Evolutionary conservation across 495 filamentous ascomycete species (phyloP).

Genomic region (Hyphodiscus hymeniophilus): DNA sequence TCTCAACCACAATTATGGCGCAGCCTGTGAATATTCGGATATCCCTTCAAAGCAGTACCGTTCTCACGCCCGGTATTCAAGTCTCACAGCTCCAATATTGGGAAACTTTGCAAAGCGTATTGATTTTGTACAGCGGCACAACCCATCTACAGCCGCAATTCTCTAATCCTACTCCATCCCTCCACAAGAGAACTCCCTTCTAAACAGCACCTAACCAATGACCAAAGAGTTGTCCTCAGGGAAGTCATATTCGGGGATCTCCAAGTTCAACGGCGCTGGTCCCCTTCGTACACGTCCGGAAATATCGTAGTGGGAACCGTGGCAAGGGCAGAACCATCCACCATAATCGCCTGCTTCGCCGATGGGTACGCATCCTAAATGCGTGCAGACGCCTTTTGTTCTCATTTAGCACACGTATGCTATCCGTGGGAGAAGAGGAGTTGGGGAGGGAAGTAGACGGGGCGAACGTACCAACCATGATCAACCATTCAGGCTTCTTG

Average conservation of each 20-base stretch:
- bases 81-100: not conserved
- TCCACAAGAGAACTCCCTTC: slow-evolving; percentile 7
- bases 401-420: slow-evolving; percentile 10
- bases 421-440: no score
- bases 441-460: not conserved
- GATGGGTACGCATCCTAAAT: slow-evolving; percentile 97
- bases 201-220: slow-evolving; percentile 55
- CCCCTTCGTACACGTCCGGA: slow-evolving; percentile 94
- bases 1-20: no score
- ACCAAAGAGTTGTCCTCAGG: slow-evolving; percentile 68
- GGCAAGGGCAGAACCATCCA: slow-evolving; percentile 99
- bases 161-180: slow-evolving; percentile 7
- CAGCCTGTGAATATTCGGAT: no score
- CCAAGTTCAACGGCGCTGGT: slow-evolving; percentile 92
- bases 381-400: slow-evolving; percentile 87
- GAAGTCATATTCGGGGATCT: slow-evolving; percentile 87
- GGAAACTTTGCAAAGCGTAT: slow-evolving; percentile 9
- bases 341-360: slow-evolving; percentile 97
- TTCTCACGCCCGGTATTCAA: not conserved
- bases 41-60: no score
- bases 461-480: slow-evolving; percentile 79
- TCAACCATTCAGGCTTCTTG: slow-evolving; percentile 96
- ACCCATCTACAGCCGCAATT: slow-evolving; percentile 15
- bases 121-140: slow-evolving; percentile 24
- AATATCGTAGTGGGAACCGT: slow-evolving; percentile 99